Evolutionary conservation across 2,329 filamentous ascomycete species (phyloP).

Genomic region (Trichoderma oligosporum): DNA sequence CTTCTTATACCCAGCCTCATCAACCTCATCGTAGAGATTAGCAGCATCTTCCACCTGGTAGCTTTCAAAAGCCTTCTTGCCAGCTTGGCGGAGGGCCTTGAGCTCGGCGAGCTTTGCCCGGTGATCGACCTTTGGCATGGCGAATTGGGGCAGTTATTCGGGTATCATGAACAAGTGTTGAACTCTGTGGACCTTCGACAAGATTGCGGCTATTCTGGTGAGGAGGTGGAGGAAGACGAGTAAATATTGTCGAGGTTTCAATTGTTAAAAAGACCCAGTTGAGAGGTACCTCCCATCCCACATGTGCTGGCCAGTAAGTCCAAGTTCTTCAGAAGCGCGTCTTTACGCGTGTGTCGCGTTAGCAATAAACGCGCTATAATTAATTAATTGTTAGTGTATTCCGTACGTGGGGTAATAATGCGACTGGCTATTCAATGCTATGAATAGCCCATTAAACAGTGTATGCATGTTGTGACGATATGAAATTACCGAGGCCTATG

Average conservation of each 20-base stretch:
- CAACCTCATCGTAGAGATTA: conserved; percentile 90
- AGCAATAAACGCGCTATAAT: conserved; percentile 9
- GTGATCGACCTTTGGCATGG: conserved; percentile 38
- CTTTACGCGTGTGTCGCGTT: conserved; percentile 20
- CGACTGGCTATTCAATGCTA: no score
- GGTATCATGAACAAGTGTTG: conserved; percentile 7
- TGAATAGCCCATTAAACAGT: no score
- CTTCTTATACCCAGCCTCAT: conserved; percentile 96
- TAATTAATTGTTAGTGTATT: conserved; percentile 8
- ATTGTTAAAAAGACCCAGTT: background rate
- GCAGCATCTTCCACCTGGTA: conserved; percentile 84
- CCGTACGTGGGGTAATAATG: conserved; percentile 1
- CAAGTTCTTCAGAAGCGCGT: conserved; percentile 2
- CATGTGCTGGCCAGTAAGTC: background rate
- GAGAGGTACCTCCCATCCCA: conserved; percentile 6
- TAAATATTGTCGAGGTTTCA: background rate
- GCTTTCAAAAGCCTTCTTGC: conserved; percentile 83
- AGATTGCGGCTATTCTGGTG: background rate
- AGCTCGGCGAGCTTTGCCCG: conserved; percentile 69
- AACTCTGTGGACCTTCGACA: background rate
- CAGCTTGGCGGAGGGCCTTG: conserved; percentile 75
- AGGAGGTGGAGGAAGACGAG: background rate
- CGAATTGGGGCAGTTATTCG: conserved; percentile 19
- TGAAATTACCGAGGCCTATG: background rate
- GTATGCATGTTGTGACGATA: background rate